These are phyloP conservation scores for Paecilomyces formosus DNA, from an alignment of 2,329 filamentous ascomycete species.

Conservation along the genomic window DNA sequence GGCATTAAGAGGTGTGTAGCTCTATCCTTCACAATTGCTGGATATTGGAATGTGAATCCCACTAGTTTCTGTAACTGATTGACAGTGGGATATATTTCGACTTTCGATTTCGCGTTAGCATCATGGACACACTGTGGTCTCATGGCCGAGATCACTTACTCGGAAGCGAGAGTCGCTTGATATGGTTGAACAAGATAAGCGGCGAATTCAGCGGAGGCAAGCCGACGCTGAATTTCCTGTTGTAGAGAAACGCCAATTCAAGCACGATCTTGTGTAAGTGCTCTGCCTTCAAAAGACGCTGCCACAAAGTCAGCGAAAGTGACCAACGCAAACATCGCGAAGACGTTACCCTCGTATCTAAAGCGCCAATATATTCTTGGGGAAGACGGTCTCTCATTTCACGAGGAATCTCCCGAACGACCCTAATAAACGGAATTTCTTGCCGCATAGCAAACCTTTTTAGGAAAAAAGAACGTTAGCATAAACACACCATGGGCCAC, in stretches of 20 bases:
- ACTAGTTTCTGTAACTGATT: conserved; percentile 50
- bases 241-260: conserved; percentile 57
- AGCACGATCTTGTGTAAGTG: conserved; percentile 59
- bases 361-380: conserved; percentile 28
- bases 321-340: not conserved
- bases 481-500: not conserved
- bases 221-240: conserved; percentile 58
- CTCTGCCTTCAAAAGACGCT: conserved; percentile 40
- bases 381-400: conserved; percentile 40
- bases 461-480: not conserved
- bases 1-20: conserved; percentile 51
- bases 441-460: conserved; percentile 51
- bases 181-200: conserved; percentile 60
- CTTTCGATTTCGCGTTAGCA: conserved; percentile 5
- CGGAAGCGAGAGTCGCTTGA: conserved; percentile 67
- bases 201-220: conserved; percentile 68
- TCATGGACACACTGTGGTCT: not conserved
- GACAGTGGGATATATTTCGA: conserved; percentile 43
- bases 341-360: conserved; percentile 32
- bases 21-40: conserved; percentile 31
- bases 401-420: conserved; percentile 39
- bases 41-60: conserved; percentile 52
- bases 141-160: conserved; percentile 40
- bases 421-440: conserved; percentile 64
- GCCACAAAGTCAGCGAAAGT: not conserved